Evolutionary conservation across 2,329 filamentous ascomycete genomes (phyloP).

Genomic region (Diaporthe sp.): DNA sequence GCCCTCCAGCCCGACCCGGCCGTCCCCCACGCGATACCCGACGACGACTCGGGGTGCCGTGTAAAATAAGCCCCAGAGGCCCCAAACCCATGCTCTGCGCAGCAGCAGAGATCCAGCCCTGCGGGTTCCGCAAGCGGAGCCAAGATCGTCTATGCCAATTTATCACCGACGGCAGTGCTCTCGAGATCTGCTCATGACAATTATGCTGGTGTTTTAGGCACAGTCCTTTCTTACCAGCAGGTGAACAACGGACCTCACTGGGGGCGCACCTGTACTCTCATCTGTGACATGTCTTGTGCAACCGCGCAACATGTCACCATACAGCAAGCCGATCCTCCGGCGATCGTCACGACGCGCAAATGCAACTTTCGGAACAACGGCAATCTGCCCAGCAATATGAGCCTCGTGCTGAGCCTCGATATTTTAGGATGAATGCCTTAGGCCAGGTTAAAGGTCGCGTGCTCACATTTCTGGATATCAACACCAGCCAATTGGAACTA

Average conservation of each 20-base stretch:
- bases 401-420: neutral
- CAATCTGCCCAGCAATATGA: constrained; percentile 7
- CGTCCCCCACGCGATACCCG: constrained; percentile 19
- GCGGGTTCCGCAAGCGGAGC: neutral
- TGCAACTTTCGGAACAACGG: neutral
- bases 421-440: neutral
- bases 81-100: neutral
- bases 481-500: neutral
- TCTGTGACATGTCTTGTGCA: constrained; percentile 23
- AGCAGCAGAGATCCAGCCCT: constrained; percentile 1
- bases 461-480: no score
- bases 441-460: neutral
- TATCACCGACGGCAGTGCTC: neutral
- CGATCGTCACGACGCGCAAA: neutral
- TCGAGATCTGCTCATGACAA: neutral
- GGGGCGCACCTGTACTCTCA: neutral
- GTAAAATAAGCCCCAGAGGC: neutral
- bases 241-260: neutral
- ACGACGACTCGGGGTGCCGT: neutral
- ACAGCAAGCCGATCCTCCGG: constrained; percentile 16
- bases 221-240: neutral
- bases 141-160: neutral
- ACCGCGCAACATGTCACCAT: neutral
- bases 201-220: neutral
- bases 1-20: constrained; percentile 12